These are phyloP conservation scores for Leishmania arabica DNA, from an alignment of 208 protist species.

Conservation along the genomic window DNA sequence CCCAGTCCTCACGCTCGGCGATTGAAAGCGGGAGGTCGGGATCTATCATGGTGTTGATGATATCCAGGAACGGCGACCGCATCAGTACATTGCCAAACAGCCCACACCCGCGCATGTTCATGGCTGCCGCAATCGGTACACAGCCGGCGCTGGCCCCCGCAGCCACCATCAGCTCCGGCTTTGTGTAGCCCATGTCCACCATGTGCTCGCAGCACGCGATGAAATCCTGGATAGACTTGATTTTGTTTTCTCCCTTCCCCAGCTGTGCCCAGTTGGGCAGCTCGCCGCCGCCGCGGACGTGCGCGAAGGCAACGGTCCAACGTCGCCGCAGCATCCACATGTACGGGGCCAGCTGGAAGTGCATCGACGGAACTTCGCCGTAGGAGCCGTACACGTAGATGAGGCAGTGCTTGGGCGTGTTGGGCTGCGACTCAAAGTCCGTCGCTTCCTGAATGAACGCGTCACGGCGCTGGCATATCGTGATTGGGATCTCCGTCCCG, in stretches of 20 bases:
- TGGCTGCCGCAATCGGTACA: slow-evolving; percentile 92
- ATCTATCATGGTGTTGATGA: slow-evolving; percentile 94
- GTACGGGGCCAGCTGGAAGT: slow-evolving; percentile 93
- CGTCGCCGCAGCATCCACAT: slow-evolving; percentile 92
- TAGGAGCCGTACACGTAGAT: slow-evolving; percentile 93
- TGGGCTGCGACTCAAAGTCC: slow-evolving; percentile 88
- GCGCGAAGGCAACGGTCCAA: slow-evolving; percentile 90
- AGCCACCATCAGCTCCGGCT: slow-evolving; percentile 85
- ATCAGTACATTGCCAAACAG: slow-evolving; percentile 89
- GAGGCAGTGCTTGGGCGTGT: slow-evolving; percentile 87
- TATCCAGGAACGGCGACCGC: slow-evolving; percentile 94
- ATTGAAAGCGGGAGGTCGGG: slow-evolving; percentile 89
- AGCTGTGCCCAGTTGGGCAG: slow-evolving; percentile 82
- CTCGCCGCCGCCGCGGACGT: slow-evolving; percentile 94
- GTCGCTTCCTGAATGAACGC: slow-evolving; percentile 90
- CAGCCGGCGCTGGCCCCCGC: slow-evolving; percentile 93
- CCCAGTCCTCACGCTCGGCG: slow-evolving; percentile 94
- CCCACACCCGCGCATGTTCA: slow-evolving; percentile 89
- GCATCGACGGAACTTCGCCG: slow-evolving; percentile 90
- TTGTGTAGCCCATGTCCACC: slow-evolving; percentile 87
- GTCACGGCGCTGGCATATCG: slow-evolving; percentile 88
- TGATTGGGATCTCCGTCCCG: slow-evolving; percentile 89
- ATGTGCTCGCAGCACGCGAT: slow-evolving; percentile 93
- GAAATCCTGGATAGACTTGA: slow-evolving; percentile 92
- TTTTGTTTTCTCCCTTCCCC: slow-evolving; percentile 82